Percentiles rank a stretch among this genome's conserved stretches.
Conservation (phyloP, 805 yeast genomes). For the Candida schatavii region DNA sequence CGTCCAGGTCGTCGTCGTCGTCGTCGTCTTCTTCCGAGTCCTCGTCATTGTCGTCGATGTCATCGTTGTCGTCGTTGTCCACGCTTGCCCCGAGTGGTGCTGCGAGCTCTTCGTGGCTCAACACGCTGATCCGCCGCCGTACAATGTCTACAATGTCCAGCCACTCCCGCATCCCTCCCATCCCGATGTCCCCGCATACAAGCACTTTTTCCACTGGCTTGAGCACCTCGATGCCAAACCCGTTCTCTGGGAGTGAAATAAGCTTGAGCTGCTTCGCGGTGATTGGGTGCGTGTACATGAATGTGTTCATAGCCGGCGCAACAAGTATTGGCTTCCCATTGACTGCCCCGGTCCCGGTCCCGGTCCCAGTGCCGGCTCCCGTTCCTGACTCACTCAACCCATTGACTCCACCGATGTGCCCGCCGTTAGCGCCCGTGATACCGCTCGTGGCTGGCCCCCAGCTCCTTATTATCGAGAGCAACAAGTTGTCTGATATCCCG, state of each 20-base stretch:
- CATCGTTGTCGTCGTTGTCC: slow-evolving; percentile 25
- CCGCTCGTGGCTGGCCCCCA: slow-evolving; percentile 31
- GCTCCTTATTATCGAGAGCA: slow-evolving; percentile 40
- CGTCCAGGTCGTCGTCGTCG: slow-evolving; percentile 12
- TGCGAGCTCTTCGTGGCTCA: slow-evolving; percentile 27
- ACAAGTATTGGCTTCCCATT: slow-evolving; percentile 41
- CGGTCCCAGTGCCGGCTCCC: background rate
- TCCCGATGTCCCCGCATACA: slow-evolving; percentile 48
- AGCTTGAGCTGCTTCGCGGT: slow-evolving; percentile 38
- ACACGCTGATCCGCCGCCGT: slow-evolving; percentile 28
- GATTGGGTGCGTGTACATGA: slow-evolving; percentile 47
- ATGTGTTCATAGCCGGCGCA: slow-evolving; percentile 49
- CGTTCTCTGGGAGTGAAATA: slow-evolving; percentile 32
- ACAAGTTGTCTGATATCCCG: slow-evolving; percentile 43
- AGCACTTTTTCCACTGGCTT: slow-evolving; percentile 47
- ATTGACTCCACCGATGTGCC: too few species aligned
- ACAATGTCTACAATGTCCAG: slow-evolving; percentile 42
- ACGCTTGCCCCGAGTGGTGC: background rate
- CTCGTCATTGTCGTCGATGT: slow-evolving; percentile 37
- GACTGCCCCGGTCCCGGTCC: slow-evolving; percentile 1
- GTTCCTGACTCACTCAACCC: background rate
- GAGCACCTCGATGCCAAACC: slow-evolving; percentile 42
- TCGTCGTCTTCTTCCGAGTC: slow-evolving; percentile 32
- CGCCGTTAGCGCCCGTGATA: background rate
- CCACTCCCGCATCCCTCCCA: slow-evolving; percentile 53